Evolutionary conservation across 371 early-diverging fungal genomes (phyloP), one percentile per base, ranked within the genome.

Genomic region (Cokeromyces recurvatus): DNA sequence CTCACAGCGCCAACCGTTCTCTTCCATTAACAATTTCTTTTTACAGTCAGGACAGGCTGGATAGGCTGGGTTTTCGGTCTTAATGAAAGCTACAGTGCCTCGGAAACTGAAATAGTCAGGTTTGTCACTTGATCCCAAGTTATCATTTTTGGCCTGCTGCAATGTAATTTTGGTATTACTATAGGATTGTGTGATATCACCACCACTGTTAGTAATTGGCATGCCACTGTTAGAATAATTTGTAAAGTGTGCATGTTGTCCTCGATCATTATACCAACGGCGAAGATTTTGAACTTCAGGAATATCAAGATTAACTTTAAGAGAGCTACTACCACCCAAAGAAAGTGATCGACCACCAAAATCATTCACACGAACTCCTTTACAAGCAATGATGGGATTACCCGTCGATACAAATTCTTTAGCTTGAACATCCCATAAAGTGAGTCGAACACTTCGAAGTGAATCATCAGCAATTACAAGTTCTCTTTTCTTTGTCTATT

Each of bases 31-130:
- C 32, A 92, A 81, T 81, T 97, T 98, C 71, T 97, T 97, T 56
- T 79, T 87, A 65, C 98, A 97, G 15, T 71, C 79, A n/a, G 89
- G 91, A 69, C 96, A 98, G 3, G 88, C 86, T 24, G 97, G 87
- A 66, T 96, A 98, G 43, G 73, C 74, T 29, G 79, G 37, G 48
- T 64, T 84, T 23, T 88, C 88, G 37, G 54, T 51, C 36, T 76
- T 75, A 53, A 91, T 74, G 46, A 64, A 86, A 15, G 64, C 66
- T 15, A 94, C 67, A 3, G 84, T 80, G 14, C 72, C 93, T 38
- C 77, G 77, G 21, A 79, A 52, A 10, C 52, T 63, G 56, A 92
- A 88, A 62, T 75, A 90, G 43, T 89, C 92, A 21, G 84, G 57
- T 72, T 85, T 57, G 27, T 46, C 63, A 20, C 50, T 62, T 59